Evolutionary conservation across 148 eudicot genomes (phyloP).

Genomic region (Dianthus caryophyllus): DNA sequence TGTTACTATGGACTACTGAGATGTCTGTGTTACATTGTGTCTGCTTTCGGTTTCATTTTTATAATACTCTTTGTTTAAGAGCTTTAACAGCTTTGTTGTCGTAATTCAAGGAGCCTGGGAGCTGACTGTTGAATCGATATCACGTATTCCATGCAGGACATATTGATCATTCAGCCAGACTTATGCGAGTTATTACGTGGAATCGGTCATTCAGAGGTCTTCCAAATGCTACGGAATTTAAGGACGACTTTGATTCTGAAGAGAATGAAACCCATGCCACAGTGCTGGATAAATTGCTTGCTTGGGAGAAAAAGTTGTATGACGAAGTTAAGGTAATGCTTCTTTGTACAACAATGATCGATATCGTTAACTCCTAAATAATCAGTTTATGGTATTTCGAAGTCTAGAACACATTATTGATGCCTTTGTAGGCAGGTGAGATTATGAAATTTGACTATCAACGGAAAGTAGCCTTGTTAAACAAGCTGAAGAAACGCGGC

Average conservation of each 20-base stretch:
- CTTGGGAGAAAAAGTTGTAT: conserved; percentile 97
- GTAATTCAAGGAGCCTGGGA: not conserved
- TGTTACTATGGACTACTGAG: not conserved
- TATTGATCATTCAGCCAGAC: conserved; percentile 91
- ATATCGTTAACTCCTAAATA: not conserved
- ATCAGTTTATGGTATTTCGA: not conserved
- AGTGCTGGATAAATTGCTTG: conserved; percentile 87
- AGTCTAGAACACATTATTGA: not conserved
- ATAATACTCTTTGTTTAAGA: not conserved
- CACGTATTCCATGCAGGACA: conserved; percentile 46
- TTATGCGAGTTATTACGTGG: conserved; percentile 97
- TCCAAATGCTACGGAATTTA: conserved; percentile 42
- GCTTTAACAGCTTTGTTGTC: not conserved
- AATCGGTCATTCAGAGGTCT: conserved; percentile 82
- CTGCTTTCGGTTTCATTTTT: not conserved
- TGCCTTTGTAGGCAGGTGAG: conserved; percentile 68
- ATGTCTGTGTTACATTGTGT: not conserved
- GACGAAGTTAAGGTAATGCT: conserved; percentile 86
- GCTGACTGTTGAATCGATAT: conserved; percentile 9
- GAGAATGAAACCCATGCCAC: conserved; percentile 94
- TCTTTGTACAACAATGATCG: conserved; percentile 1
- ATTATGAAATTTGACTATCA: conserved; percentile 88
- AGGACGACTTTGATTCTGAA: conserved; percentile 74
- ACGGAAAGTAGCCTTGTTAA: conserved; percentile 73
- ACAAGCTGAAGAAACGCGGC: conserved; percentile 72